Base-by-base conservation (phyloP, 441 rosid genomes). In the Pelargonium fulgidum region DNA sequence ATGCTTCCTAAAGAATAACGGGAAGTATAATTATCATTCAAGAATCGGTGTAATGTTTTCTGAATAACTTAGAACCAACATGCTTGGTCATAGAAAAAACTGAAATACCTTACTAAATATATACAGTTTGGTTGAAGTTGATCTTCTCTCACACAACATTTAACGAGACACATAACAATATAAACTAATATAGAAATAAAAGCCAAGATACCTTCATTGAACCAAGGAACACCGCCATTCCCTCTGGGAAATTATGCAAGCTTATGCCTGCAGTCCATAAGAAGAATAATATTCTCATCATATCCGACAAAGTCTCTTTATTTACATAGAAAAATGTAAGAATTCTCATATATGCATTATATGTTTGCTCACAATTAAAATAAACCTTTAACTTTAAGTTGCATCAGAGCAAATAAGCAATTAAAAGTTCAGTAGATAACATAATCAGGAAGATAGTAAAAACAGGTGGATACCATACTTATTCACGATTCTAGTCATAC, bases 181-280 rank as follows among this genome's bases (percentile, higher is more conserved):
- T n/a, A 50, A n/a, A 50, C 20, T 8, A 45, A 45, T 45, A 45
- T 45, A 8, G 22, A 11, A 61, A 61, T 70, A 50, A 71, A 56
- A 62, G 66, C 48, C 65, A 22, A 24, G 13, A 63, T 81, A 92
- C 99, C 99, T 92, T 95, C 33, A 92, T 79, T 72, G 99, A 92
- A 78, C 98, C 98, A 71, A 95, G 98, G 79, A 95, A 95, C 70
- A 95, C 98, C 0, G 99, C 98, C 98, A 95, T 95, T 58, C 98
- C 98, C 82, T 95, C 99, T 0, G 98, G 99, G 71, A 95, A 87
- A 79, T 95, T 95, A 81, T 95, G 99, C 91, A 92, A 88, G 85
- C 99, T 95, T 86, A 95, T 95, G 72, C 98, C 99, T 94, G 68
- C 14, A 82, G 72, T 39, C 72, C 73, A 71, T 36, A 63, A 62